Percentiles rank a stretch among this genome's conserved stretches.
phyloP scores from a whole-genome alignment of 805 yeast genomes.

The Dipodascus geniculatus region DNA sequence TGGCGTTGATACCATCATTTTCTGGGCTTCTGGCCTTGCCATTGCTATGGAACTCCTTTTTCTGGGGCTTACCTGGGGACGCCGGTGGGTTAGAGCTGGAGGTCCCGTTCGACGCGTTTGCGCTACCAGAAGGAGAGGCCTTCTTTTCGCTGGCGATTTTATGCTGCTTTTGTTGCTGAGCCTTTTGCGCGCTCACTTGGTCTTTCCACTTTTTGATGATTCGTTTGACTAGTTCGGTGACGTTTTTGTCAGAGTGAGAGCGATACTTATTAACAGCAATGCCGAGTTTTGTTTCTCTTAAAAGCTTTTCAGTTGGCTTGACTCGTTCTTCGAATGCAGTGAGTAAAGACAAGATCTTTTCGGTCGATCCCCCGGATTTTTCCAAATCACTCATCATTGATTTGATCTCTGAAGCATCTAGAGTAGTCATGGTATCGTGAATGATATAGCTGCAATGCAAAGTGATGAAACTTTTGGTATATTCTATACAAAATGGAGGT shows the following conservation, averaged over 20 bases:
- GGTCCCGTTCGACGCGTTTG: constrained; percentile 11
- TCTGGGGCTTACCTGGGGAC: constrained; percentile 8
- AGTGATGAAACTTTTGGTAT: too few relatives aligned
- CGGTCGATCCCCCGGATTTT: constrained; percentile 47
- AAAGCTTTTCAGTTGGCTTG: constrained; percentile 70
- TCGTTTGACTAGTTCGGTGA: constrained; percentile 60
- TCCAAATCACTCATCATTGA: constrained; percentile 62
- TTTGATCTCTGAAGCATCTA: constrained; percentile 51
- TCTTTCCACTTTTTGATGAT: constrained; percentile 89
- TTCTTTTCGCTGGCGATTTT: constrained; percentile 2
- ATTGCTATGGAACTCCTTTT: constrained; percentile 32
- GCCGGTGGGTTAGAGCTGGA: constrained; percentile 3
- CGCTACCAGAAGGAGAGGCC: constrained; percentile 8
- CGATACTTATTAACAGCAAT: constrained; percentile 88
- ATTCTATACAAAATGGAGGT: too few relatives aligned
- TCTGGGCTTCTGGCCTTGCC: constrained; percentile 61
- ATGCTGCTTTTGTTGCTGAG: constrained; percentile 13
- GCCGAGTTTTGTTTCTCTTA: constrained; percentile 94
- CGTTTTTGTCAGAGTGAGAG: constrained; percentile 46
- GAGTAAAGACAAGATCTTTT: constrained; percentile 54
- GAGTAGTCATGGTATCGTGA: background rate
- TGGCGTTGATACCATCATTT: constrained; percentile 67
- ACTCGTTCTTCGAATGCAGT: constrained; percentile 57
- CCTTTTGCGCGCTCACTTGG: constrained; percentile 44
- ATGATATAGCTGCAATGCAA: background rate